Percentiles rank a stretch among this genome's conserved stretches.
phyloP scores from a whole-genome alignment of 345 rosid species.

The Viola odorata region DNA sequence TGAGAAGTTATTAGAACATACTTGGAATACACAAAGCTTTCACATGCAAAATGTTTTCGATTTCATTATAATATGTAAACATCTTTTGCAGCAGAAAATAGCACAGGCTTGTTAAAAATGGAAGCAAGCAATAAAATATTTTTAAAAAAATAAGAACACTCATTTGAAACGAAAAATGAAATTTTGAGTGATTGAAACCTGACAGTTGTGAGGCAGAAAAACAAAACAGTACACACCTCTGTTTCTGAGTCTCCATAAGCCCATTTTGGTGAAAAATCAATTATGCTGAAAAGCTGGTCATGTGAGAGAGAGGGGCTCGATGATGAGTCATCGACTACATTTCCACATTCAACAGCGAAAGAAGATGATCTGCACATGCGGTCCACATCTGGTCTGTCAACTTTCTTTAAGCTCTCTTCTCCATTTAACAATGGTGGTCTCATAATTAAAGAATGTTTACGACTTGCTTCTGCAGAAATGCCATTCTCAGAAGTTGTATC shows the following conservation, averaged over 20 bases:
- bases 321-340: slow-evolving; percentile 49
- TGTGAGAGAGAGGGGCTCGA: slow-evolving; percentile 81
- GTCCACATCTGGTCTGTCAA: too few species aligned
- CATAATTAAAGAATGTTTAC: slow-evolving; percentile 26
- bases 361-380: too few species aligned
- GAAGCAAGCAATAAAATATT: too few species aligned
- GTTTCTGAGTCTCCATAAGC: slow-evolving; percentile 51
- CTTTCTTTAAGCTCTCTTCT: slow-evolving; percentile 70
- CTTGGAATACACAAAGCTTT: too few species aligned
- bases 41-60: too few species aligned
- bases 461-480: slow-evolving; percentile 38
- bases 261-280: slow-evolving; percentile 75
- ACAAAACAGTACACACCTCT: slow-evolving; percentile 42
- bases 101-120: too few species aligned
- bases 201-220: too few species aligned
- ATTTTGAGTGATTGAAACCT: too few species aligned
- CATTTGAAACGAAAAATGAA: too few species aligned
- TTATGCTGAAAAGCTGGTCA: slow-evolving; percentile 81
- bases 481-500: slow-evolving; percentile 37
- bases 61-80: too few species aligned
- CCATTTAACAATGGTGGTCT: slow-evolving; percentile 49
- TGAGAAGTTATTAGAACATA: background rate
- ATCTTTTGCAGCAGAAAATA: too few species aligned
- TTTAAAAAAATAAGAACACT: too few species aligned
- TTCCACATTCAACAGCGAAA: slow-evolving; percentile 70